phyloP scores from a whole-genome alignment of 1,284 basidiomycete genomes.

The Ganoderma meredithae region DNA sequence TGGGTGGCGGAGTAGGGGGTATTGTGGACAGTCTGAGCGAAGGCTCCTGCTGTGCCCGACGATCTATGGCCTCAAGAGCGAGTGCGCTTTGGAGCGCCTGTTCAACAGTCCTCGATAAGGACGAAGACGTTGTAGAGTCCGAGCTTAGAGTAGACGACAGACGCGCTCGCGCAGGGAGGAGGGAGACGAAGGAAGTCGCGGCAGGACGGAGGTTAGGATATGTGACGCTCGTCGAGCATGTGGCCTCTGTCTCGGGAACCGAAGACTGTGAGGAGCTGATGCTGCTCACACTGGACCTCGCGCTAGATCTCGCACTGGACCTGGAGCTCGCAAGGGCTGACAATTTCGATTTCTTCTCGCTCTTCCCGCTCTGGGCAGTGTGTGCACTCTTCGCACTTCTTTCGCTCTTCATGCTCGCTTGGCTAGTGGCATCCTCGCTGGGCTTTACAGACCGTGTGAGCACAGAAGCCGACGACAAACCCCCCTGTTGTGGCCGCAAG shows the following conservation, averaged over 20 bases:
- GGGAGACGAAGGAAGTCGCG: constrained; percentile 57
- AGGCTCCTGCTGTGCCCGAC: constrained; percentile 13
- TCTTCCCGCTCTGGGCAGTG: constrained; percentile 29
- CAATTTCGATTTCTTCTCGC: constrained; percentile 63
- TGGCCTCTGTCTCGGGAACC: constrained; percentile 48
- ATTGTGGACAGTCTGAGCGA: constrained; percentile 11
- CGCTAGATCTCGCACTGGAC: constrained; percentile 33
- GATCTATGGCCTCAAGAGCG: constrained; percentile 42
- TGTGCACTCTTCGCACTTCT: constrained; percentile 35
- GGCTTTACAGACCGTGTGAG: constrained; percentile 30
- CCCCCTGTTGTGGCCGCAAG: constrained; percentile 27
- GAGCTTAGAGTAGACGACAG: constrained; percentile 24
- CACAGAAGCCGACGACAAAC: constrained; percentile 34
- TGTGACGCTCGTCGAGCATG: constrained; percentile 52
- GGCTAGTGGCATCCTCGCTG: constrained; percentile 21
- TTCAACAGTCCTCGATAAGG: constrained; percentile 55
- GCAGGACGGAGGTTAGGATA: constrained; percentile 73
- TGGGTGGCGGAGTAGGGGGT: constrained; percentile 22
- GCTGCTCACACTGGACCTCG: constrained; percentile 41
- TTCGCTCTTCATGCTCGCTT: constrained; percentile 44
- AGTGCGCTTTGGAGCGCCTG: constrained; percentile 65
- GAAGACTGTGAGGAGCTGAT: constrained; percentile 59
- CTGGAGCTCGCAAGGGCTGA: constrained; percentile 67
- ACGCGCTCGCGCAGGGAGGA: constrained; percentile 29
- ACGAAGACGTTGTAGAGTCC: constrained; percentile 46